Percentiles rank a stretch among this genome's conserved stretches.
Conservation (phyloP, 306 rosid species). For the Vigna radiata region DNA sequence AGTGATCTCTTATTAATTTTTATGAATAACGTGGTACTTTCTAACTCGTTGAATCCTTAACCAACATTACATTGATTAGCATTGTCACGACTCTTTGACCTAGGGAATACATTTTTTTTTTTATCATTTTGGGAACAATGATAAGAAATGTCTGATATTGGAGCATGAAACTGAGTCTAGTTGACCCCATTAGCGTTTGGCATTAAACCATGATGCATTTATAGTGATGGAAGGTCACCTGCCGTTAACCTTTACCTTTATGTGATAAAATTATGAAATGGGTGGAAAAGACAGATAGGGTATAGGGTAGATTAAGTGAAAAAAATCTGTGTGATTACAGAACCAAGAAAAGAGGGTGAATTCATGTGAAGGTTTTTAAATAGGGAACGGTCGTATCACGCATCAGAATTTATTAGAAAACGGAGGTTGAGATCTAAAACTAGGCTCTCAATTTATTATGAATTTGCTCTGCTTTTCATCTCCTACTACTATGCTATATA, state of each 20-base stretch:
- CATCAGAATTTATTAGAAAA: slow-evolving; percentile 44
- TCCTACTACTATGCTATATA: not conserved
- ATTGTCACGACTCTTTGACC: slow-evolving; percentile 33
- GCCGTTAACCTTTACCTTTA: slow-evolving; percentile 16
- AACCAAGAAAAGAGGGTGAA: slow-evolving; percentile 19
- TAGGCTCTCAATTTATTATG: slow-evolving; percentile 46
- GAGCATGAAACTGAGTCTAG: slow-evolving; percentile 9
- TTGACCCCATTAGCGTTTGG: no score
- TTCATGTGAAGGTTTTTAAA: slow-evolving; percentile 62
- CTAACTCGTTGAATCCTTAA: no score
- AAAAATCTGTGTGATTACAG: slow-evolving; percentile 14
- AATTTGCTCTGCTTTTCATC: not conserved
- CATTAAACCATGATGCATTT: not conserved
- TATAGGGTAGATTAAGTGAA: slow-evolving; percentile 24
- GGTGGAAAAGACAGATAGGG: not conserved
- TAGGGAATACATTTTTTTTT: not conserved
- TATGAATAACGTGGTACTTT: no score
- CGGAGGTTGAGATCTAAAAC: slow-evolving; percentile 36
- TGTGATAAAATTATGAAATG: not conserved
- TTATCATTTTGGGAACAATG: not conserved
- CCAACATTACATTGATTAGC: slow-evolving; percentile 27
- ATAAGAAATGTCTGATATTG: slow-evolving; percentile 17
- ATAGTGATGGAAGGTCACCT: slow-evolving; percentile 25
- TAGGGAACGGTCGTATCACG: slow-evolving; percentile 59
- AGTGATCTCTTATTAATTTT: no score